Base-by-base conservation (phyloP, 331 rosid genomes). In the Saraca asoca region DNA sequence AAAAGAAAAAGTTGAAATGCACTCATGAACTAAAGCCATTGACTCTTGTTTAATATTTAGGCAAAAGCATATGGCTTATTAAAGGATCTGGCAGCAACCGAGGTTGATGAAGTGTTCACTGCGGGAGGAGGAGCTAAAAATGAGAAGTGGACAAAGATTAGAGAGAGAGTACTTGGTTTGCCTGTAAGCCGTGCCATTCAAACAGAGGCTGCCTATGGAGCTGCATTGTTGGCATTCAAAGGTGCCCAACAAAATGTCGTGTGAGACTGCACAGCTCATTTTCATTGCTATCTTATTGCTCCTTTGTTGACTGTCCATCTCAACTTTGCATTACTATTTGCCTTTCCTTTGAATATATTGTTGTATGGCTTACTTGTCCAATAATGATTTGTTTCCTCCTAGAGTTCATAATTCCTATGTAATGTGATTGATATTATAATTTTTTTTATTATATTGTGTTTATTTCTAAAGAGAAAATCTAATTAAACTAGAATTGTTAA, bases 201-300 rank as follows among this genome's bases (percentile, higher is more conserved):
- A 79, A 85, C 91, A 1, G 94, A 93, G 79, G 94, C 95, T 72
- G 91, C 98, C 3, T 93, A 82, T 46, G 98, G 98, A 63, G 95
- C 95, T 75, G 96, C 98, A 61, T 76, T 93, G 57, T 78, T 93
- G 83, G 98, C 98, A 7, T 53, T 82, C 56, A 89, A 9, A 62
- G 96, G 94, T 73, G n/a, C n/a, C n/a, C n/a, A n/a, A n/a, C n/a
- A n/a, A n/a, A n/a, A n/a, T 66, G 52, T 37, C 46, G 51, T 57
- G 56, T 66, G 52, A 79, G 17, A 5, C 31, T 24, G 31, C 31
- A 24, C 1, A 24, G 31, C 31, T 24, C 31, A 24, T 24, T 3
- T 3, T 24, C 31, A 24, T 24, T 24, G 31, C 31, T 24, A 1
- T 24, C 31, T 3, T 1, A 24, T 24, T 24, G 31, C 31, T 24